Base-by-base conservation (phyloP, 345 rosid genomes). In the Linum lewisii region DNA sequence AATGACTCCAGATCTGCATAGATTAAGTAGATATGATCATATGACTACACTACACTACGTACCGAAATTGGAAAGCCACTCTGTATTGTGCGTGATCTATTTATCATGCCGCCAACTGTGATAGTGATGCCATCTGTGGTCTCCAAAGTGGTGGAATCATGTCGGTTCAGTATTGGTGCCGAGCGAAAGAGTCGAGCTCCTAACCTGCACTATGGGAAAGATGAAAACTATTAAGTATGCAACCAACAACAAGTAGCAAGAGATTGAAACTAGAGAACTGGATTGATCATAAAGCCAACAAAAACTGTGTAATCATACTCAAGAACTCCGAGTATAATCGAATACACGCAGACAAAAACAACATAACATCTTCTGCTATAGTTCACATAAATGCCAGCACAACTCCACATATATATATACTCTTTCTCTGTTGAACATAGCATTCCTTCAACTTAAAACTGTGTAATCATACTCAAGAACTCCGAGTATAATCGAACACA, bases 51-150 rank as follows among this genome's bases (percentile, higher is more conserved):
- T 21, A 11, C 25, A n/a, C 13, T 16, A 58, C 1, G 36, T 61
- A 78, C 87, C 83, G 73, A 24, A 15, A 45, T 20, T 19, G 86
- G 53, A 52, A 81, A 78, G 47, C 84, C 90, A 61, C 77, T 81
- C 65, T 71, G 66, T 50, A 16, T 72, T 0, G 81, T 60, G 44
- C 68, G 77, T 51, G 69, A 69, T 38, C 63, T 55, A 60, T 78
- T 74, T 61, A 84, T 72, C 25, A 75, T 18, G 57, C 85, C 79
- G 38, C 66, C 58, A 37, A 84, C 8, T 16, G 51, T 63, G 53
- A 80, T 18, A 1, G 57, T 69, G 63, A 75, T 64, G 63, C 85
- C 83, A 73, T 84, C 85, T 2, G 16, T 63, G 16, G 85, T 69
- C 67, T 76, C 78, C 42, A 80, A 71, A 52, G 74, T 76, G 57